Evolutionary conservation across 2,329 filamentous ascomycete genomes (phyloP), one percentile per base, ranked within the genome.

Genomic region (Colletotrichum somersetense): DNA sequence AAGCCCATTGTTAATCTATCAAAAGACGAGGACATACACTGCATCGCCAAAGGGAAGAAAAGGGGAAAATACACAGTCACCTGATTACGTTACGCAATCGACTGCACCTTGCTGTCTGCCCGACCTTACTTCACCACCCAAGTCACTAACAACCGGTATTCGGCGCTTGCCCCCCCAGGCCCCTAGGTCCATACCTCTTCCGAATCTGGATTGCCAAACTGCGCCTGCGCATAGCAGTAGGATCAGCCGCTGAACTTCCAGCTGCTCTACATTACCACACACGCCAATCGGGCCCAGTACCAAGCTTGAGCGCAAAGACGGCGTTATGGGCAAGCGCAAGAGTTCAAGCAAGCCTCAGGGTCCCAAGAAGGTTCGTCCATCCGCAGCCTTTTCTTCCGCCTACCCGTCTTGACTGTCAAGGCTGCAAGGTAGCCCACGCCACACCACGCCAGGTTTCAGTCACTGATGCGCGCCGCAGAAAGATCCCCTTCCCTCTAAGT

Each of bases 241-340:
- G 14, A 16, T 35, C 23, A 2, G 40, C 42, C 10, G 7, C 50
- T 50, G 14, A 20, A 42, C 14, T 30, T 56, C 26, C 48, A 12
- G 20, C 23, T 40, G 50, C 62, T 40, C 52, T 30, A 20, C 26
- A 12, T 35, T 7, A 57, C 52, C 44, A 16, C 16, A 46, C 68
- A 52, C 68, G 65, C 68, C 30, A 65, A 44, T 20, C 42, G 50
- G 64, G 52, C 52, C 42, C 38, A 35, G 55, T 52, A 46, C 38
- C 26, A 53, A 68, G n/a, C 35, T 35, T 38, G 33, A 38, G 23
- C n/a, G 40, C 56, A 14, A 26, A 44, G 35, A 35, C 52, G 52
- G 66, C 75, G 79, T 62, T 58, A 87, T 94, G 96, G 96, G 96
- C 74, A 98, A 98, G 88, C 93, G 96, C 82, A 98, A 97, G 88